These are phyloP conservation scores for Populus nigra DNA, from an alignment of 345 rosid genomes.

Conservation along the genomic window DNA sequence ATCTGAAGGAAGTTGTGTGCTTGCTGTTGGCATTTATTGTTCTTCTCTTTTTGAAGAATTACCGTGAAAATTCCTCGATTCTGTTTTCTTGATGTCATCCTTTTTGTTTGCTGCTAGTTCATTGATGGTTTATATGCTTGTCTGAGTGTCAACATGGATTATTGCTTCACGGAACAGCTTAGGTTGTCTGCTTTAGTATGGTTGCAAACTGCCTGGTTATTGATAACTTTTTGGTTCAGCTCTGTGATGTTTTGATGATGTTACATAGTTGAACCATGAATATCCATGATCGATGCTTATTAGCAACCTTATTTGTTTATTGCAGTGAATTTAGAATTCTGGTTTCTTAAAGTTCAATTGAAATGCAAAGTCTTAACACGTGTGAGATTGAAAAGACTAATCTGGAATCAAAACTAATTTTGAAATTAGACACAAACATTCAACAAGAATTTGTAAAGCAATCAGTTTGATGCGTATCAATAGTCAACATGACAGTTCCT, in stretches of 20 bases:
- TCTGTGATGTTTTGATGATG: neutral
- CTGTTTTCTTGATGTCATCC: conserved; percentile 9
- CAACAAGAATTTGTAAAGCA: neutral
- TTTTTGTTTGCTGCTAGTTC: conserved; percentile 4
- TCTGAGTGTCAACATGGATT: neutral
- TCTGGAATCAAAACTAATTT: neutral
- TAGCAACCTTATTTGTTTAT: neutral
- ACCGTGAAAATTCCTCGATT: neutral
- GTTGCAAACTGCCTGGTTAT: neutral
- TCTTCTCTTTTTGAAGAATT: neutral
- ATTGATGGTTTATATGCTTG: neutral
- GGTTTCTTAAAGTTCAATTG: neutral
- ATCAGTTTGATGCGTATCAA: neutral
- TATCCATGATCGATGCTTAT: neutral
- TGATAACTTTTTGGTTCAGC: neutral
- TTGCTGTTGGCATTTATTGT: neutral
- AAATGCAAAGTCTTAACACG: neutral
- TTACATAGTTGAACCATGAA: neutral
- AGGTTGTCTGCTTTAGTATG: neutral
- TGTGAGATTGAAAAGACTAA: neutral
- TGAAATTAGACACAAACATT: neutral
- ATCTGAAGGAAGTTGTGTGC: neutral
- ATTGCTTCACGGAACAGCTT: neutral
- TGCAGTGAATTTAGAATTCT: neutral
- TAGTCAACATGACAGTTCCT: neutral